Evolutionary conservation across 2,329 filamentous ascomycete genomes (phyloP).

Genomic region (Penicillium sp.): DNA sequence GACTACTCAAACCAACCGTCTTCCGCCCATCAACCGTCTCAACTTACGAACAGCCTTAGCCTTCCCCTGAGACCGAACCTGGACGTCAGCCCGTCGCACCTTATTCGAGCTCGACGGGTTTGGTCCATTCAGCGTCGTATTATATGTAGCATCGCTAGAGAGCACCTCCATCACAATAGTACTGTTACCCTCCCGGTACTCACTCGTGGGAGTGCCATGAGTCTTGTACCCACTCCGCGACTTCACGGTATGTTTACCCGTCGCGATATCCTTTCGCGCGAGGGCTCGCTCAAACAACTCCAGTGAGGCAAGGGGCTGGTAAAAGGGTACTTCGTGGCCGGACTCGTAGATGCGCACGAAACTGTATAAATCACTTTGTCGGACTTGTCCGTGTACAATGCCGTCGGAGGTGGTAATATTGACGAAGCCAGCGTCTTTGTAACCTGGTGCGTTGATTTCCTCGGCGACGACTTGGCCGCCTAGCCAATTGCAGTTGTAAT

Average conservation of each 20-base stretch:
- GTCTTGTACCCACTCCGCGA: slow-evolving; percentile 17
- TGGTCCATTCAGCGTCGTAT: slow-evolving; percentile 49
- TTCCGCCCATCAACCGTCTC: slow-evolving; percentile 7
- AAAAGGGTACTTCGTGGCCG: slow-evolving; percentile 58
- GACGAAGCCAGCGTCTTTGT: slow-evolving; percentile 22
- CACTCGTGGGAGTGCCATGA: slow-evolving; percentile 17
- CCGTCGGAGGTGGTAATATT: slow-evolving; percentile 25
- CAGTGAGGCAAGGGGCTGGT: slow-evolving; percentile 56
- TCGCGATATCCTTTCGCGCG: slow-evolving; percentile 55
- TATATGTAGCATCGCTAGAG: slow-evolving; percentile 53
- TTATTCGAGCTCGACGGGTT: slow-evolving; percentile 32
- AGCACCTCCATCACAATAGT: slow-evolving; percentile 51
- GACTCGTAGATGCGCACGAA: slow-evolving; percentile 45
- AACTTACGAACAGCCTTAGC: slow-evolving; percentile 2
- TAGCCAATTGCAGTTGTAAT: slow-evolving; percentile 33
- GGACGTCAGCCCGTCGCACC: background rate
- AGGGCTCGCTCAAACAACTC: slow-evolving; percentile 56
- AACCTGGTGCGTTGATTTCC: slow-evolving; percentile 21
- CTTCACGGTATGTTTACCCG: slow-evolving; percentile 40
- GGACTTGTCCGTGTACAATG: slow-evolving; percentile 23
- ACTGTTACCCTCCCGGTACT: slow-evolving; percentile 29
- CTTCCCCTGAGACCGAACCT: background rate
- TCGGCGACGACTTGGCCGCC: slow-evolving; percentile 23
- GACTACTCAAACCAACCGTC: background rate
- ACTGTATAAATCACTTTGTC: slow-evolving; percentile 23